These are phyloP conservation scores for Taphrina flavorubra DNA, from an alignment of 1,139 yeast species.

Conservation along the genomic window DNA sequence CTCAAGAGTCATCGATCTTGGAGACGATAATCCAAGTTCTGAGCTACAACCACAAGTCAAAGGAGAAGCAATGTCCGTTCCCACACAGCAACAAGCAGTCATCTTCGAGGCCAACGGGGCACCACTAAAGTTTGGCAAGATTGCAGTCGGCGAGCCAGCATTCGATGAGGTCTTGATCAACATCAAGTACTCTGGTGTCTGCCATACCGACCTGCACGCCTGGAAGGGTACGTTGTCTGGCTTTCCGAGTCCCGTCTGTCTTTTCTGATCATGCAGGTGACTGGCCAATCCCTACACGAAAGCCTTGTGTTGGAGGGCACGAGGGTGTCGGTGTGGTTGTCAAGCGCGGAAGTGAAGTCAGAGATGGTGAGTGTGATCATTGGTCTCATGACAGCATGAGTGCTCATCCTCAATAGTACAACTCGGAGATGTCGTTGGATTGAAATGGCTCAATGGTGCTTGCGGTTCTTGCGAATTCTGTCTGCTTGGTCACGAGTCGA, in stretches of 20 bases:
- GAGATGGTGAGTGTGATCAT: constrained; percentile 12
- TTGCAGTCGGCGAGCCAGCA: constrained; percentile 67
- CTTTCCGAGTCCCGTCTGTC: neutral
- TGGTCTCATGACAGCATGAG: neutral
- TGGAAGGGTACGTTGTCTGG: constrained; percentile 15
- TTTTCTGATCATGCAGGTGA: constrained; percentile 23
- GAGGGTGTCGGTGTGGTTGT: constrained; percentile 38
- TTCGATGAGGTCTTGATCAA: constrained; percentile 66
- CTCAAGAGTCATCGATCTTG: no score
- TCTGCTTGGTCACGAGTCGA: constrained; percentile 36
- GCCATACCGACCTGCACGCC: constrained; percentile 64
- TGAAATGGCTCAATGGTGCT: constrained; percentile 37
- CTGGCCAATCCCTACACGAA: constrained; percentile 34
- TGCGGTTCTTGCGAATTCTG: constrained; percentile 38
- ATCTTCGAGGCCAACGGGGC: constrained; percentile 32
- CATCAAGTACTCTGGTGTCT: constrained; percentile 70
- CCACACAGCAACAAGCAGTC: constrained; percentile 31
- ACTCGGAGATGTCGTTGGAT: constrained; percentile 36
- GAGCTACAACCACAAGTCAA: neutral
- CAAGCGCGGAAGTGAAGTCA: constrained; percentile 17
- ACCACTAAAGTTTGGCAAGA: constrained; percentile 52
- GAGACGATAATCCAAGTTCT: neutral
- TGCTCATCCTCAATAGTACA: neutral
- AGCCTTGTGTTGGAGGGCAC: constrained; percentile 40
- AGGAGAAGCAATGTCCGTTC: constrained; percentile 17